Base-by-base conservation (phyloP, 148 eudicot genomes). In the Salicornia ramosissima region DNA sequence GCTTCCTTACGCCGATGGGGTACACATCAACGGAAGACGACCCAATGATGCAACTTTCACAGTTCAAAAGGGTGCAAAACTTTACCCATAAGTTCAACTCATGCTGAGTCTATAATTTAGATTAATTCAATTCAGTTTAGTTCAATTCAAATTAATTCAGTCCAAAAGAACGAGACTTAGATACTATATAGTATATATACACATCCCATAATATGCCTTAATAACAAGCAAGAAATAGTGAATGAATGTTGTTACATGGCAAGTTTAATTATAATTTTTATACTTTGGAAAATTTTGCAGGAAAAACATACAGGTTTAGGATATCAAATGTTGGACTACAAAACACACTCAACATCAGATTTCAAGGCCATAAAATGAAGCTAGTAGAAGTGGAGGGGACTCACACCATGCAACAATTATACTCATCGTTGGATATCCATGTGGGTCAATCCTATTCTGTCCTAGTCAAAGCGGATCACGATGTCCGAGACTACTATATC, bases 371-470 rank as follows among this genome's bases (percentile, higher is more conserved):
- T 78, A 77, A 64, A 12, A 81, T 89, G 91, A 87, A 82, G 69
- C 69, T 92, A 68, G 91, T 92, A 2, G 97, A 92, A 77, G 97
- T 92, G 0, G 97, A 92, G 51, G 97, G 97, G 6, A 83, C 89
- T 5, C 97, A 92, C 71, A 89, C 93, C 0, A 22, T 92, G 47
- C 97, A 92, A 65, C 82, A 80, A 33, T 47, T 69, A 0, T 75
- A 78, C 39, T 74, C 87, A n/a, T 89, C 96, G 4, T 78, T 92
- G 1, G 97, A 92, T 66, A 61, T 92, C 28, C 97, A 92, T 50
- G 84, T 86, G 0, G 97, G 97, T 40, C 97, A 92, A 60, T 92
- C 97, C 29, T 87, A 83, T 74, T 87, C 97, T 0, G 90, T 92
- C 4, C 56, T 92, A 24, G 65, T 92, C 49, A 89, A 89, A 0